These are phyloP conservation scores for Nemania bipapillata DNA, from an alignment of 2,329 filamentous ascomycete species.

Conservation along the genomic window DNA sequence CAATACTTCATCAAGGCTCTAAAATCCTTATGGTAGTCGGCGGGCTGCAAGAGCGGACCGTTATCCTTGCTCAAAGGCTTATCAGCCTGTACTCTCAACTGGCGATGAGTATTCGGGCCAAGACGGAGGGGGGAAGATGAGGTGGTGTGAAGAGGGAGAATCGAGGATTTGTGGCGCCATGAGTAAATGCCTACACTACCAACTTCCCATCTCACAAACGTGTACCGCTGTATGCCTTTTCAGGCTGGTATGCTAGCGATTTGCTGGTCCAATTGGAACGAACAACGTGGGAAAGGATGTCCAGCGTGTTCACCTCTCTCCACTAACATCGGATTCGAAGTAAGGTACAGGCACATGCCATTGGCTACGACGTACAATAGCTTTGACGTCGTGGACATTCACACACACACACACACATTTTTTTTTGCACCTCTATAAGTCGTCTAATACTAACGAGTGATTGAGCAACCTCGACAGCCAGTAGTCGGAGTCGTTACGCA, in stretches of 20 bases:
- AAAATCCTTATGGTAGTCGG: constrained; percentile 29
- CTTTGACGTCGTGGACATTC: constrained; percentile 19
- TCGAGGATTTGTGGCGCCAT: constrained; percentile 40
- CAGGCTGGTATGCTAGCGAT: constrained; percentile 33
- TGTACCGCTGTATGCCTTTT: constrained; percentile 35
- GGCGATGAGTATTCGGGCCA: constrained; percentile 35
- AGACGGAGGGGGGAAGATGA: constrained; percentile 34
- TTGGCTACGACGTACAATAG: constrained; percentile 26
- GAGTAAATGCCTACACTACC: constrained; percentile 26
- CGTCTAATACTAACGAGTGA: background rate
- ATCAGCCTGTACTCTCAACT: constrained; percentile 30
- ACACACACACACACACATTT: background rate
- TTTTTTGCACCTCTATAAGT: background rate
- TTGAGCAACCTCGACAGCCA: background rate
- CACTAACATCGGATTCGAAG: constrained; percentile 30
- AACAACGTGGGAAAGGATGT: constrained; percentile 46
- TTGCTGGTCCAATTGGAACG: constrained; percentile 45
- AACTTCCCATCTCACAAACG: constrained; percentile 37
- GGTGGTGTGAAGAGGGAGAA: constrained; percentile 36
- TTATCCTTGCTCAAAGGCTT: constrained; percentile 40
- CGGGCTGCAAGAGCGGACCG: constrained; percentile 44
- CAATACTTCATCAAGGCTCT: constrained; percentile 37
- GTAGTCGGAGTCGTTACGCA: background rate
- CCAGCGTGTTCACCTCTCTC: constrained; percentile 40
- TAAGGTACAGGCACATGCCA: constrained; percentile 24